Conservation (phyloP, 495 filamentous ascomycete species). For the Aspergillus steynii region DNA sequence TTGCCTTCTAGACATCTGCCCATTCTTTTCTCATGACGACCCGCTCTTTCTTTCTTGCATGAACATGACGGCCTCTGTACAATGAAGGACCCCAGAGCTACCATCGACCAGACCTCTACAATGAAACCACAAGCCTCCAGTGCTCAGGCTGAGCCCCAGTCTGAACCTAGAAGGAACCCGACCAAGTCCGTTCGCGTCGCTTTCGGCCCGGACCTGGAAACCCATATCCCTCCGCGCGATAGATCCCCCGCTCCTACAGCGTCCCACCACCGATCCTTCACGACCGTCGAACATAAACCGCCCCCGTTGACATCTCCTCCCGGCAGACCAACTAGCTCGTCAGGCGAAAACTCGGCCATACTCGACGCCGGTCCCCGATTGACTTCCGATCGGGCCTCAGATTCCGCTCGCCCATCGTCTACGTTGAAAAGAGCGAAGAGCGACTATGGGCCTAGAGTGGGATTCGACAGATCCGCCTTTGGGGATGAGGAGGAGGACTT, state of each 20-base stretch:
- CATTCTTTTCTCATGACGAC: constrained; percentile 9
- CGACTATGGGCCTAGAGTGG: constrained; percentile 59
- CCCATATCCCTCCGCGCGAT: constrained; percentile 43
- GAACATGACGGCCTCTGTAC: constrained; percentile 41
- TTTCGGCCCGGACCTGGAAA: constrained; percentile 47
- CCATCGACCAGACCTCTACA: constrained; percentile 38
- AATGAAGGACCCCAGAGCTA: constrained; percentile 44
- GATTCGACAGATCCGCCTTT: constrained; percentile 30
- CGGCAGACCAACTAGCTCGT: constrained; percentile 36
- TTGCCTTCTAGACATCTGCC: constrained; percentile 14
- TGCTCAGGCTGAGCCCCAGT: constrained; percentile 31
- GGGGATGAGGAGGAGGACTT: constrained; percentile 50
- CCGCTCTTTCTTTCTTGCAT: constrained; percentile 11
- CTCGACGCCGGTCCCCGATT: constrained; percentile 27
- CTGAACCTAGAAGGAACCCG: constrained; percentile 36
- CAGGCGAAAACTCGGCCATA: constrained; percentile 29
- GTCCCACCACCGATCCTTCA: constrained; percentile 43
- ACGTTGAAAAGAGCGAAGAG: constrained; percentile 69
- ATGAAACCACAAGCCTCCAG: constrained; percentile 29
- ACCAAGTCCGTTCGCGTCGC: constrained; percentile 46
- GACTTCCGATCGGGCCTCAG: constrained; percentile 33
- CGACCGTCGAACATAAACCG: constrained; percentile 35
- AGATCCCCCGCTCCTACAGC: constrained; percentile 38
- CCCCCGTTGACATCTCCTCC: constrained; percentile 21
- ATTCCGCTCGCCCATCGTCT: constrained; percentile 49